phyloP scores from a whole-genome alignment of 345 rosid genomes.

The Pseudoturritis turrita region DNA sequence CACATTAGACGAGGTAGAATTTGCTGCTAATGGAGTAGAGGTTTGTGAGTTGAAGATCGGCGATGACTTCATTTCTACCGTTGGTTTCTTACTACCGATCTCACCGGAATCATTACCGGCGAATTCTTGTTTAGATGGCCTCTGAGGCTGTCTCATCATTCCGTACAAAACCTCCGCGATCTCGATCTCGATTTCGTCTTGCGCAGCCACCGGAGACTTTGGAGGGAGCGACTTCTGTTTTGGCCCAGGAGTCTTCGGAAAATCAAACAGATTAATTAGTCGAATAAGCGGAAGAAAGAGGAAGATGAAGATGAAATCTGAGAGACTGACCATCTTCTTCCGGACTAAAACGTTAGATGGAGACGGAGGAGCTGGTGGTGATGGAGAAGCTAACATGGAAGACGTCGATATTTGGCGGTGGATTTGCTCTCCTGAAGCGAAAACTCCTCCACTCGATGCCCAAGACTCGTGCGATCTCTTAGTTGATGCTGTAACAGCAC shows the following conservation, averaged over 20 bases:
- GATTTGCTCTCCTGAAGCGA: conserved; percentile 42
- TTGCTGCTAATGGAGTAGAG: conserved; percentile 17
- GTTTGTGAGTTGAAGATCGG: too few relatives aligned
- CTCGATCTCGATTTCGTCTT: conserved; percentile 89
- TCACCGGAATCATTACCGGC: conserved; percentile 32
- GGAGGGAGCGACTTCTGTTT: conserved; percentile 54
- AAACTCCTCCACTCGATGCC: conserved; percentile 36
- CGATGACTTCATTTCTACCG: too few relatives aligned
- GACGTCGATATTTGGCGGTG: conserved; percentile 55
- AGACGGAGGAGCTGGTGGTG: conserved; percentile 58
- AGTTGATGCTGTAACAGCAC: conserved; percentile 43
- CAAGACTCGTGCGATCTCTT: conserved; percentile 78
- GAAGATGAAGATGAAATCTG: not conserved
- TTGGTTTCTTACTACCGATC: not conserved
- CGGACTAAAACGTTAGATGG: conserved; percentile 63
- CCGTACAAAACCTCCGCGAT: conserved; percentile 83
- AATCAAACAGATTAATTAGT: conserved; percentile 22
- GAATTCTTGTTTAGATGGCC: conserved; percentile 37
- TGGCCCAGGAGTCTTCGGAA: conserved; percentile 56
- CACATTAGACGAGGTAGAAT: conserved; percentile 25
- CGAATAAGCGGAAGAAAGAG: not conserved
- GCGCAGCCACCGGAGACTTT: conserved; percentile 42
- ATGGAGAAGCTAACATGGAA: conserved; percentile 43
- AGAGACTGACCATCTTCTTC: conserved; percentile 61
- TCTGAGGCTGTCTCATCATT: conserved; percentile 60